Conservation (phyloP, 2,329 filamentous ascomycete species). For the Trichoderma atrobrunneum region DNA sequence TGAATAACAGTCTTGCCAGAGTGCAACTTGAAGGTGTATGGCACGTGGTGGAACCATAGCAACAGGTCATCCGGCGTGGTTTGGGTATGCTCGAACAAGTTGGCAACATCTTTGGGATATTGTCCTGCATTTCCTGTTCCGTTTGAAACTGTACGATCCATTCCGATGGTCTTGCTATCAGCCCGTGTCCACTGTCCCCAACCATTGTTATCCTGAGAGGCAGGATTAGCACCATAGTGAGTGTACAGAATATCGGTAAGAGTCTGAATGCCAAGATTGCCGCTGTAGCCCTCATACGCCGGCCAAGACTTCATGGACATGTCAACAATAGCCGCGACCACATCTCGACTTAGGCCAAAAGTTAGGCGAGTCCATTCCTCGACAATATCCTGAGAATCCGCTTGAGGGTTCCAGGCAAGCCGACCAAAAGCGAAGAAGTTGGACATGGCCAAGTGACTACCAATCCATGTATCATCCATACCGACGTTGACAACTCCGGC, state of each 20-base stretch:
- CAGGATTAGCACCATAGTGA: conserved; percentile 58
- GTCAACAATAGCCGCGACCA: conserved; percentile 56
- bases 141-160: conserved; percentile 68
- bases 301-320: conserved; percentile 14
- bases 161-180: conserved; percentile 57
- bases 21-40: conserved; percentile 60
- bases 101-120: conserved; percentile 60
- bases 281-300: conserved; percentile 8
- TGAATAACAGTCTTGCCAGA: conserved; percentile 66
- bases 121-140: conserved; percentile 65
- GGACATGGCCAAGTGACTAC: conserved; percentile 66
- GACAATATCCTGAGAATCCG: conserved; percentile 38
- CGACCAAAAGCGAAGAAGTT: conserved; percentile 69
- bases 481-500: conserved; percentile 13
- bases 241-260: conserved; percentile 14
- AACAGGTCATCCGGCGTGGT: conserved; percentile 66
- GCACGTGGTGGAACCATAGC: conserved; percentile 73
- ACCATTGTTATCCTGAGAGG: conserved; percentile 51
- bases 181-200: conserved; percentile 50
- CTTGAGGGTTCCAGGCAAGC: conserved; percentile 61
- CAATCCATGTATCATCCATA: conserved; percentile 51
- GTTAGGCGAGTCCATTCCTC: conserved; percentile 67
- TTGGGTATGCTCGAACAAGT: conserved; percentile 56
- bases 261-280: conserved; percentile 10
- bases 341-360: conserved; percentile 52